A percentile compares a stretch with the other conserved stretches of the same genome.
Evolutionary conservation across 768 basidiomycete species (phyloP).

Genomic region (Rhizopogon vesiculosus): DNA sequence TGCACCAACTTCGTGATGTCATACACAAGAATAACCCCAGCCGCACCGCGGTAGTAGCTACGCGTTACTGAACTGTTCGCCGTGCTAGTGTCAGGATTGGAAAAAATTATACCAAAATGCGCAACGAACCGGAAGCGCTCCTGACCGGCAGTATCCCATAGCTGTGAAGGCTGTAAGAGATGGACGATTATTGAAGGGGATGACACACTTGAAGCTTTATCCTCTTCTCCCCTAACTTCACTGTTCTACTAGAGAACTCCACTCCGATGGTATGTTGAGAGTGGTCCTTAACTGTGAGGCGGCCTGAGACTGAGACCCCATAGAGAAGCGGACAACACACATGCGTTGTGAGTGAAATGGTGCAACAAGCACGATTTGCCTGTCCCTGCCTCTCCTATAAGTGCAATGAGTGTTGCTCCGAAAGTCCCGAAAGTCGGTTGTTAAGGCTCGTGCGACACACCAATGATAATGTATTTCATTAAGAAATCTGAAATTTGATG

Average conservation of each 20-base stretch:
- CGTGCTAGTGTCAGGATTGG: constrained; percentile 11
- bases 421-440: constrained; percentile 1
- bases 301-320: constrained; percentile 1
- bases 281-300: constrained; percentile 83
- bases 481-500: constrained; percentile 73
- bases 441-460: constrained; percentile 46
- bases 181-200: constrained; percentile 8
- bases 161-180: constrained; percentile 36
- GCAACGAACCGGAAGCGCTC: constrained; percentile 76
- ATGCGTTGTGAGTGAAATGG: constrained; percentile 94
- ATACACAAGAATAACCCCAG: constrained; percentile 88
- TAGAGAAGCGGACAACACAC: constrained; percentile 45
- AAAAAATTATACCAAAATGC: constrained; percentile 8
- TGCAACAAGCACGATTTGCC: constrained; percentile 97
- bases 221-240: constrained; percentile 89
- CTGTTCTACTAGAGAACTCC: constrained; percentile 92
- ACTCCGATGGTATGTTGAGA: constrained; percentile 99
- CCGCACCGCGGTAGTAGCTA: constrained; percentile 94
- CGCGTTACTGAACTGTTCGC: constrained; percentile 76
- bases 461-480: constrained; percentile 98
- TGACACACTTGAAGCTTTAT: constrained; percentile 86
- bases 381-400: constrained; percentile 87
- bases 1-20: constrained; percentile 78
- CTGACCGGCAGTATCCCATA: constrained; percentile 98
- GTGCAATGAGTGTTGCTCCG: constrained; percentile 1